Conservation (phyloP, 345 rosid genomes). For the Eucalyptus camaldulensis region DNA sequence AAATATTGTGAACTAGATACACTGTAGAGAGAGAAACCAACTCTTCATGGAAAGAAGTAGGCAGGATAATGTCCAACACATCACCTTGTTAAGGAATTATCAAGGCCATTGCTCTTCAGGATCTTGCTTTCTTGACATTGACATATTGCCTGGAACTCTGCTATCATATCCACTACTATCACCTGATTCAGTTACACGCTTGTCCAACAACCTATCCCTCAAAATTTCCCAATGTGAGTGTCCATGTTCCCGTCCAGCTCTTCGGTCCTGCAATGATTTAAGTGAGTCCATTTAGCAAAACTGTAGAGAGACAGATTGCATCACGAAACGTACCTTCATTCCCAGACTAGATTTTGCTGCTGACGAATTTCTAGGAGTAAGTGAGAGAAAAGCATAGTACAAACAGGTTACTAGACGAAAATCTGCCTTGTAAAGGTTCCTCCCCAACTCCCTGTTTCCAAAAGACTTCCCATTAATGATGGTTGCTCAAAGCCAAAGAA, state of each 20-base stretch:
- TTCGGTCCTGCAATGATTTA: conserved; percentile 36
- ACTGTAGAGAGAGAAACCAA: not conserved
- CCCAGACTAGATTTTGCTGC: not conserved
- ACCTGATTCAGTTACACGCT: conserved; percentile 46
- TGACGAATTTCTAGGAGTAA: not conserved
- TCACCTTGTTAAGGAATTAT: not conserved
- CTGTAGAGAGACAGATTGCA: not conserved
- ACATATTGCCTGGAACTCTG: conserved; percentile 20
- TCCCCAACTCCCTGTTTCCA: not conserved
- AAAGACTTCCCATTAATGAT: not conserved
- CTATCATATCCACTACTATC: conserved; percentile 74
- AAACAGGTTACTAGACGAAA: not conserved
- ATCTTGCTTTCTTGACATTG: conserved; percentile 32
- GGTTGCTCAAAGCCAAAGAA: not conserved
- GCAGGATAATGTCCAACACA: not conserved
- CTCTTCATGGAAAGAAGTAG: not conserved
- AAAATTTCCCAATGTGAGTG: conserved; percentile 4
- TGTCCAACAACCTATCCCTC: conserved; percentile 29
- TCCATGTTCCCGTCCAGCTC: conserved; percentile 36
- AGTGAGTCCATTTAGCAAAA: not conserved
- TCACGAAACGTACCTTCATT: not conserved
- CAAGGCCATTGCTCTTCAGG: conserved; percentile 18
- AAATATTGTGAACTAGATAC: not conserved
- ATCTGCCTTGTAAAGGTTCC: not conserved
- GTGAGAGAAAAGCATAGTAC: not conserved